phyloP scores from a whole-genome alignment of 345 rosid species.

The Crucihimalaya himalaica region DNA sequence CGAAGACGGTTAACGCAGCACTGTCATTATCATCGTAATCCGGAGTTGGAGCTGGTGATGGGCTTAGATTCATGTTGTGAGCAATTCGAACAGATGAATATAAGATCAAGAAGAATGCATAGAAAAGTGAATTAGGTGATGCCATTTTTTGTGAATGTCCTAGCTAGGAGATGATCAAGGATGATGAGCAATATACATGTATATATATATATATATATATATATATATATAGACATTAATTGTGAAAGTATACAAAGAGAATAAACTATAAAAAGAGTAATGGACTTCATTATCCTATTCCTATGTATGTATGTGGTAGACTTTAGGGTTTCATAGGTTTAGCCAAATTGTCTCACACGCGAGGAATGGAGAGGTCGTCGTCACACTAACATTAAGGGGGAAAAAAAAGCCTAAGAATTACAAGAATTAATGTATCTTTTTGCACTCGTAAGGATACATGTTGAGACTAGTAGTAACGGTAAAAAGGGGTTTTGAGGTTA shows the following conservation, averaged over 20 bases:
- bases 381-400: background rate
- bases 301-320: constrained; percentile 15
- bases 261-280: background rate
- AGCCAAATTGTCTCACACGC: constrained; percentile 34
- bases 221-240: background rate
- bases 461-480: background rate
- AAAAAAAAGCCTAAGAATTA: background rate
- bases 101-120: constrained; percentile 19
- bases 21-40: constrained; percentile 5
- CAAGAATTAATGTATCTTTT: background rate
- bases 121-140: constrained; percentile 1
- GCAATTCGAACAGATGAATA: constrained; percentile 4
- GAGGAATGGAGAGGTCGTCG: background rate
- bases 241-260: constrained; percentile 18
- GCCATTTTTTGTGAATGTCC: constrained; percentile 23
- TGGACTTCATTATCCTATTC: constrained; percentile 30
- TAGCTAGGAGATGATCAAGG: constrained; percentile 4
- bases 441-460: background rate
- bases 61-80: constrained; percentile 12
- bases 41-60: constrained; percentile 39
- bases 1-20: constrained; percentile 35
- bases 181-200: background rate
- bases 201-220: background rate
- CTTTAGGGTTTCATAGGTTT: constrained; percentile 31
- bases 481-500: background rate